Evolutionary conservation across 2,329 filamentous ascomycete species (phyloP).

Genomic region (Falciphora oryzae): DNA sequence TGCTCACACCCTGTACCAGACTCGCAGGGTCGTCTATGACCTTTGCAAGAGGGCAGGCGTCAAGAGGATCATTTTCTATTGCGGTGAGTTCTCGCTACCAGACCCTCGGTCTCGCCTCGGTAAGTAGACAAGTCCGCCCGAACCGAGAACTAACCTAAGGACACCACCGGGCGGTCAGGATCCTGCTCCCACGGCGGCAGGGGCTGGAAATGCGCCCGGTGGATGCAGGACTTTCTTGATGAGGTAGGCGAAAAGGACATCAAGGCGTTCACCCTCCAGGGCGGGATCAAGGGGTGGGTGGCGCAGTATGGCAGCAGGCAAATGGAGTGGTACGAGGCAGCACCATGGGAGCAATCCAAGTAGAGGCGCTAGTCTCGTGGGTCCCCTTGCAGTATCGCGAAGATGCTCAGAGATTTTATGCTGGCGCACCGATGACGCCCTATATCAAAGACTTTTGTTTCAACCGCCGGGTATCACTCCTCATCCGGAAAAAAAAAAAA

Average conservation of each 20-base stretch:
- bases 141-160: neutral
- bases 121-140: neutral
- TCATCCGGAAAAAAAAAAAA: neutral
- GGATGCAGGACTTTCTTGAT: conserved; percentile 51
- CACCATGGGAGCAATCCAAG: conserved; percentile 24
- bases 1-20: conserved; percentile 48
- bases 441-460: neutral
- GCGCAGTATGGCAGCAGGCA: conserved; percentile 37
- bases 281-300: conserved; percentile 52
- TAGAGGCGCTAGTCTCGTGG: neutral
- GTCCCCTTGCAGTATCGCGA: too few relatives aligned
- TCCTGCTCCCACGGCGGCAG: conserved; percentile 45
- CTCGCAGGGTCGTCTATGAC: conserved; percentile 40
- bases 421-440: neutral
- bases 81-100: conserved; percentile 32
- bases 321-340: conserved; percentile 46
- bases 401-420: too few relatives aligned
- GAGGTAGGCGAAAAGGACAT: conserved; percentile 37
- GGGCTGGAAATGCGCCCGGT: conserved; percentile 46
- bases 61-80: conserved; percentile 48
- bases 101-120: neutral
- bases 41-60: conserved; percentile 45
- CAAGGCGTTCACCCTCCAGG: conserved; percentile 41
- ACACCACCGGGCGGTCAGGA: neutral
- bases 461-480: neutral